Evolutionary conservation across 2,329 filamentous ascomycete species (phyloP), one percentile per base, ranked within the genome.

Genomic region (Purpureocillium takamizusanense): DNA sequence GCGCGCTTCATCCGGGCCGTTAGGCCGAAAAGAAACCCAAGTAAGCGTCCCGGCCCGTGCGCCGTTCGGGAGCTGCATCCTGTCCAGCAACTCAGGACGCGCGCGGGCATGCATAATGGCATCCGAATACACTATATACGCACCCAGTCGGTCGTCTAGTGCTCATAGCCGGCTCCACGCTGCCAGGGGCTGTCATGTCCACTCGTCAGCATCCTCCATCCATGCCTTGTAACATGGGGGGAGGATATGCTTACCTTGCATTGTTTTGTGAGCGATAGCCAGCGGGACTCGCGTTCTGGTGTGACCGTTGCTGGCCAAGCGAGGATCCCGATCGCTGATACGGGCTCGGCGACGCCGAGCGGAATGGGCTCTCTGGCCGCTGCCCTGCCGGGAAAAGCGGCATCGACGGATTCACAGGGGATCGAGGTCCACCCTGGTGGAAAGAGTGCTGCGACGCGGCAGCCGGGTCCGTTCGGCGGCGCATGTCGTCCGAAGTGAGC

Each of bases 121-220:
- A 25, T 25, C 21, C 21, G 21, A 25, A 10, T 10, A 5, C 21
- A 25, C 21, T 25, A 25, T 25, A 25, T 25, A 25, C 10, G 21
- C 21, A 25, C 21, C 21, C 21, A 25, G 6, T 25, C n/a, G 21
- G 21, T 25, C 21, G 15, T 16, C 37, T 30, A 46, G 35, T 65
- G 57, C 15, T 67, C 64, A 46, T 67, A 67, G 31, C 64, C 64
- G 33, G 64, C 64, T 42, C 64, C 64, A 42, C 64, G 64, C 47
- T 67, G 64, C 64, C 64, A 67, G 18, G 64, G 64, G 48, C 64
- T 67, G 34, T 40, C 18, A 14, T 13, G 4, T 14, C 11, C 30
- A 7, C 23, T 11, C n/a, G 39, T 50, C 43, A 52, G 53, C 27
- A 38, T 41, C 38, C n/a, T 5, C 12, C 16, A 18, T 12, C 15